phyloP scores from a whole-genome alignment of 2,329 filamentous ascomycete genomes.

The Colletotrichum lupini region DNA sequence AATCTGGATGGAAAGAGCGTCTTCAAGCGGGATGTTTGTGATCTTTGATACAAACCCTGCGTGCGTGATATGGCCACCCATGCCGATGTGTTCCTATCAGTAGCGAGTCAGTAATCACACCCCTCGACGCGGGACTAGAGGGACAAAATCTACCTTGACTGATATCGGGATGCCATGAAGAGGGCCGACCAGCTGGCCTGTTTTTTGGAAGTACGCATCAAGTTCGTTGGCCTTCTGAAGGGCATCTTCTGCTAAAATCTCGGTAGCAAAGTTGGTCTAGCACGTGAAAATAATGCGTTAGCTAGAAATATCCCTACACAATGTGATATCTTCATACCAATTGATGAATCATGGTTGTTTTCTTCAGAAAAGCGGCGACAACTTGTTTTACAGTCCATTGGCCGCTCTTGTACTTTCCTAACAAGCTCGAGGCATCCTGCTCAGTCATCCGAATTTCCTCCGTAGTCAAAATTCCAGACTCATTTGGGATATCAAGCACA shows the following conservation, averaged over 20 bases:
- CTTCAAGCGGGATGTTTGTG: conserved; percentile 61
- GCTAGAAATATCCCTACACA: background rate
- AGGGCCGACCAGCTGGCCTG: conserved; percentile 64
- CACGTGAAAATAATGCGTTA: background rate
- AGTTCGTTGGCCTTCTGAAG: conserved; percentile 57
- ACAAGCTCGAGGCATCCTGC: conserved; percentile 38
- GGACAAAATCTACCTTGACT: conserved; percentile 77
- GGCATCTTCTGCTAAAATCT: conserved; percentile 65
- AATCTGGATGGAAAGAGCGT: conserved; percentile 53
- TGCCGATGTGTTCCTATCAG: conserved; percentile 13
- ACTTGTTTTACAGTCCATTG: conserved; percentile 44
- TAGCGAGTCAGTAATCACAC: background rate
- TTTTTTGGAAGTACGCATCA: conserved; percentile 59
- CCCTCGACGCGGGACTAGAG: too few relatives aligned
- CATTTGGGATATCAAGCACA: conserved; percentile 64
- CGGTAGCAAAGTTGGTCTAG: conserved; percentile 60
- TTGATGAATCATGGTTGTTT: conserved; percentile 14
- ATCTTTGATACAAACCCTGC: conserved; percentile 72
- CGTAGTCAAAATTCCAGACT: conserved; percentile 67
- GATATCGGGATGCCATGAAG: conserved; percentile 74
- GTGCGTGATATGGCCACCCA: conserved; percentile 65
- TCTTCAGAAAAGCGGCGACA: conserved; percentile 39
- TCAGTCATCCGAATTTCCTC: conserved; percentile 53
- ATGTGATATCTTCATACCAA: background rate
- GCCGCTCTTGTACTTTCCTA: background rate